Evolutionary conservation across 139 green algal species (phyloP), one percentile per base, ranked within the genome.

Genomic region (Chlamydomonas eustigma): DNA sequence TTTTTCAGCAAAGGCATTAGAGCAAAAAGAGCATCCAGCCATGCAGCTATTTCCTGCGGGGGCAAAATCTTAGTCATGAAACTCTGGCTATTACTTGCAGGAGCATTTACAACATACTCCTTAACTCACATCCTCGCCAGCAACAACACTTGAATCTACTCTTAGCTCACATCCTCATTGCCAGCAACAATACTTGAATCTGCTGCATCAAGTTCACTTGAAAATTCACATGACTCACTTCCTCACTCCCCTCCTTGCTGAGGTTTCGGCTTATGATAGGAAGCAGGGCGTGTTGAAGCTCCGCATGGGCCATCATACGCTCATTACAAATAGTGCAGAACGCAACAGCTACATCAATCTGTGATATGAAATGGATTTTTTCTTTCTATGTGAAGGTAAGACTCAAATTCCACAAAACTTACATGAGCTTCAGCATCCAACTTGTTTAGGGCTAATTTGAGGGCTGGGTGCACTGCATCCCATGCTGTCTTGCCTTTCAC

Each of bases 21-120:
- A 8, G 78, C 77, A 51, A 78, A 86, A 33, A 86, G 63, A 1
- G 81, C 80, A 22, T 64, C 64, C 3, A 86, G 63, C 81, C 81
- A 86, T 34, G 81, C 81, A 31, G 80, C 77, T 35, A 76, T 83
- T 63, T 86, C 81, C 81, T 86, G 77, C n/a, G n/a, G n/a, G n/a
- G n/a, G n/a, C n/a, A n/a, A n/a, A n/a, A n/a, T n/a, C n/a, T n/a
- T n/a, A n/a, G n/a, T n/a, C n/a, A n/a, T n/a, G n/a, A n/a, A n/a
- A n/a, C n/a, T n/a, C n/a, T n/a, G n/a, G n/a, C n/a, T n/a, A n/a
- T n/a, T n/a, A n/a, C n/a, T n/a, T n/a, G n/a, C n/a, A n/a, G n/a
- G n/a, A n/a, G n/a, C n/a, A n/a, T n/a, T n/a, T n/a, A n/a, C n/a
- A n/a, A n/a, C n/a, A n/a, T n/a, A n/a, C n/a, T n/a, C n/a, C n/a